A percentile compares a stretch with the other conserved stretches of the same genome.
phyloP scores from a whole-genome alignment of 257 asterid genomes.

The Gentiana macrophylla region DNA sequence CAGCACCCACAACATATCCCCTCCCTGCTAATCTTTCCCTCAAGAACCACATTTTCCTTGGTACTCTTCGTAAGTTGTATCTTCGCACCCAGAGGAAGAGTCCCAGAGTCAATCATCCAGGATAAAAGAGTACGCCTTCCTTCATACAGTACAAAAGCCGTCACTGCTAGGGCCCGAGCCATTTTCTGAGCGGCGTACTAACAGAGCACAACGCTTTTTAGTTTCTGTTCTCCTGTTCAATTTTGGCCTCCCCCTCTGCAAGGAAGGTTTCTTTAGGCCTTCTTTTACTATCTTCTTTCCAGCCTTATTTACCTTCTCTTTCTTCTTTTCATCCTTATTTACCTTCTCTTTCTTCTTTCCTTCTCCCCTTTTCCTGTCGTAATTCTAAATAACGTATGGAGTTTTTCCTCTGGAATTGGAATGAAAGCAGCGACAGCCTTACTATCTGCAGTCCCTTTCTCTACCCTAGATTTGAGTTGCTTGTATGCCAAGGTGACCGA shows the following conservation, averaged over 20 bases:
- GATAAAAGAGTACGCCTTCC: slow-evolving; percentile 64
- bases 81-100: slow-evolving; percentile 39
- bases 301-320: slow-evolving; percentile 18
- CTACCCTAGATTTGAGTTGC: slow-evolving; percentile 54
- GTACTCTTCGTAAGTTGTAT: slow-evolving; percentile 47
- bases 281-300: slow-evolving; percentile 22
- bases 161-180: slow-evolving; percentile 32
- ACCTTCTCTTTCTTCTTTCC: slow-evolving; percentile 18
- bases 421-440: slow-evolving; percentile 42
- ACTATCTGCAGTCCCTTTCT: slow-evolving; percentile 45
- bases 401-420: slow-evolving; percentile 56
- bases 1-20: slow-evolving; percentile 88
- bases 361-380: slow-evolving; percentile 27
- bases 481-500: slow-evolving; percentile 80
- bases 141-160: slow-evolving; percentile 33
- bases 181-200: slow-evolving; percentile 60
- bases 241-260: slow-evolving; percentile 4
- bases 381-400: slow-evolving; percentile 44
- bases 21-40: slow-evolving; percentile 56
- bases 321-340: slow-evolving; percentile 22
- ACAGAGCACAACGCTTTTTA: slow-evolving; percentile 29
- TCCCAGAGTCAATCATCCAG: slow-evolving; percentile 85
- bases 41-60: slow-evolving; percentile 24
- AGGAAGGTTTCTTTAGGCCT: slow-evolving; percentile 22
- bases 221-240: slow-evolving; percentile 20